A percentile compares a stretch with the other conserved stretches of the same genome.
Evolutionary conservation across 345 rosid species (phyloP).

Genomic region (Syzygium jambos): DNA sequence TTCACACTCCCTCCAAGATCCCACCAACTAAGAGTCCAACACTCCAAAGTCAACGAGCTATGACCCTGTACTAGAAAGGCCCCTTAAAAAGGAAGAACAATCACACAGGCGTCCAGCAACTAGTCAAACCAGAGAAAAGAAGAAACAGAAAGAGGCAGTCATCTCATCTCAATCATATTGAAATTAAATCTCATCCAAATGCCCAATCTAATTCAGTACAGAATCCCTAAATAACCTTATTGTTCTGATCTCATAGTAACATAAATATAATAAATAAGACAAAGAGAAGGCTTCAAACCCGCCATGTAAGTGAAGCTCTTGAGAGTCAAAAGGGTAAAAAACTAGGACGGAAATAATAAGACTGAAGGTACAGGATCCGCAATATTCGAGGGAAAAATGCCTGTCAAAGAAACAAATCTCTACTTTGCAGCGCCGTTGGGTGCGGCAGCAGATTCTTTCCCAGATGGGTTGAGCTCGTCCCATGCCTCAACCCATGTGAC

Average conservation of each 20-base stretch:
- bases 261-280: background rate
- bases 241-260: constrained; percentile 11
- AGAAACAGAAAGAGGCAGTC: background rate
- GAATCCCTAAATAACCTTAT: constrained; percentile 9
- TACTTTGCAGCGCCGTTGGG: constrained; percentile 3
- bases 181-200: background rate
- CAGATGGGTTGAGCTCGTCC: constrained; percentile 30
- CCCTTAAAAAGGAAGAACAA: background rate
- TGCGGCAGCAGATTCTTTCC: background rate
- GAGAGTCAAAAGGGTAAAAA: background rate
- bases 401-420: background rate
- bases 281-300: constrained; percentile 1
- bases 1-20: background rate
- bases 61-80: background rate
- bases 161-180: background rate
- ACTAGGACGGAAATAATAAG: constrained; percentile 3
- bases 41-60: background rate
- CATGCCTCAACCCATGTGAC: constrained; percentile 43
- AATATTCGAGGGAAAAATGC: background rate
- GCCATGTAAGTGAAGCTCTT: constrained; percentile 5
- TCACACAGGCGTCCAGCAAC: background rate
- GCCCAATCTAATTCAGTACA: constrained; percentile 2
- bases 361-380: background rate
- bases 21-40: background rate
- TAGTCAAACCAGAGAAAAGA: background rate